Conservation (phyloP, 2,329 filamentous ascomycete species). For the Fusarium musae region DNA sequence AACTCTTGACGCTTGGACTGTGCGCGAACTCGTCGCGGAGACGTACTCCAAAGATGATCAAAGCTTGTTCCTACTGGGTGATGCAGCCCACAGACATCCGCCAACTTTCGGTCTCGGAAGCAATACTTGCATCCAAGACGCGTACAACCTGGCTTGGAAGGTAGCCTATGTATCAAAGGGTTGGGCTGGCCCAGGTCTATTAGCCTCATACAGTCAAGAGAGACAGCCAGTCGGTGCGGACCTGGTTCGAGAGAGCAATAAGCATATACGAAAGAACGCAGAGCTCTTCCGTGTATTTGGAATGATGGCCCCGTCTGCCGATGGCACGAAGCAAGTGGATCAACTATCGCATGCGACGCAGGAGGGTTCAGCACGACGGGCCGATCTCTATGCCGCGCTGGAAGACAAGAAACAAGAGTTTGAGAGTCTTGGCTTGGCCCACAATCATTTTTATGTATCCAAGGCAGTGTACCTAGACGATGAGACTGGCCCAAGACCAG, state of each 20-base stretch:
- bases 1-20: background rate
- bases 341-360: background rate
- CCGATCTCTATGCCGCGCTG: rapidly evolving
- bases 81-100: background rate
- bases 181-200: rapidly evolving
- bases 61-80: background rate
- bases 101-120: background rate
- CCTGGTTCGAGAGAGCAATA: background rate
- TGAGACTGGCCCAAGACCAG: background rate
- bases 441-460: background rate
- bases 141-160: background rate
- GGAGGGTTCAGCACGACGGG: background rate
- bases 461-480: background rate
- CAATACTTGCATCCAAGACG: background rate
- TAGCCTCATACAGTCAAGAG: background rate
- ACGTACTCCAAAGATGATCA: rapidly evolving
- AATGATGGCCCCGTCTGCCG: background rate
- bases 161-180: background rate
- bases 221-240: background rate
- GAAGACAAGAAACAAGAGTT: background rate
- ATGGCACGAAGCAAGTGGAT: background rate
- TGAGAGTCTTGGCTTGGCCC: background rate
- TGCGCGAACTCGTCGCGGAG: rapidly evolving
- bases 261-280: background rate
- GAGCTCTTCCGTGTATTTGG: background rate